Evolutionary conservation across 164 flowering plant genomes (phyloP).

Genomic region (Umbellularia californica): DNA sequence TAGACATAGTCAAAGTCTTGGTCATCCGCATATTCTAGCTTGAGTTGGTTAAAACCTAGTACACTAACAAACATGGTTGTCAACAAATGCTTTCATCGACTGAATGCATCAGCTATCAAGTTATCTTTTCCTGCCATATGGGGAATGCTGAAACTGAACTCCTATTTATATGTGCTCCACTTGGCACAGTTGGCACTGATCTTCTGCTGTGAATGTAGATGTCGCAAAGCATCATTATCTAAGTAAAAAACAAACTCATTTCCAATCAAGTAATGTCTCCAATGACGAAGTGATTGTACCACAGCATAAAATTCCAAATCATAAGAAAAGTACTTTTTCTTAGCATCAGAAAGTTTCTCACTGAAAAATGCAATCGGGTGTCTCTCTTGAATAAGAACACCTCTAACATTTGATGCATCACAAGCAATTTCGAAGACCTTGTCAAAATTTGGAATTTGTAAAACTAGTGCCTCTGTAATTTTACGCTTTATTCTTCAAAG

Average conservation of each 20-base stretch:
- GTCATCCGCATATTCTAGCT: too few relatives aligned
- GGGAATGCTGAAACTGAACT: too few relatives aligned
- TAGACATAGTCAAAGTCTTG: too few relatives aligned
- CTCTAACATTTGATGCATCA: constrained; percentile 6
- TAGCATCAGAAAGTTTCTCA: not conserved
- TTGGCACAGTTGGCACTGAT: too few relatives aligned
- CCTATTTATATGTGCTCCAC: too few relatives aligned
- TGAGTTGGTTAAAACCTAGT: too few relatives aligned
- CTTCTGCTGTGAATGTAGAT: not conserved
- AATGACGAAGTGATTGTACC: constrained; percentile 3
- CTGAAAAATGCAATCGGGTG: not conserved
- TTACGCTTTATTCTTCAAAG: not conserved
- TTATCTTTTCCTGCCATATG: too few relatives aligned
- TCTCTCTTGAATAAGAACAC: not conserved
- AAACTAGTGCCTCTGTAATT: not conserved
- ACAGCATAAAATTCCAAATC: constrained; percentile 10
- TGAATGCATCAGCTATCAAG: too few relatives aligned
- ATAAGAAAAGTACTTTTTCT: not conserved
- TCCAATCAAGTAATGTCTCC: not conserved
- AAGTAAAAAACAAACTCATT: not conserved
- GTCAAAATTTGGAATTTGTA: not conserved
- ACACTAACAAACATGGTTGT: too few relatives aligned
- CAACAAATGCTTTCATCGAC: too few relatives aligned
- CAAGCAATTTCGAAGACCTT: not conserved
- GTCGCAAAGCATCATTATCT: not conserved